Conservation (phyloP, 768 basidiomycete genomes). For the Kwoniella sp. region DNA sequence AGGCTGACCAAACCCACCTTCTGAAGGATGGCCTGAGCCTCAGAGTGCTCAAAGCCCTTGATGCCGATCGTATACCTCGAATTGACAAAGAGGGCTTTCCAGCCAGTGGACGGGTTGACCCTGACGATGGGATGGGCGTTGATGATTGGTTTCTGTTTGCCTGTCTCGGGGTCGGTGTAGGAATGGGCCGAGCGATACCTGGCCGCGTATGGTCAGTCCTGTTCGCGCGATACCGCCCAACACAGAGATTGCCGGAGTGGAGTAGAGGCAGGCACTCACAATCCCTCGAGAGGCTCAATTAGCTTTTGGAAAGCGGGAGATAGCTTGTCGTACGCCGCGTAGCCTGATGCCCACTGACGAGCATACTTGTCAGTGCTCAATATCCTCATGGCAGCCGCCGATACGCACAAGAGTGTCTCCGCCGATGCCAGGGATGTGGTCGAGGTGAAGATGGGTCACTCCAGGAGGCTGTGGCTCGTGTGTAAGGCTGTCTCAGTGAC, state of each 20-base stretch:
- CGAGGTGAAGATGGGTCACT: conserved; percentile 21
- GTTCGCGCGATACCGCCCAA: background rate
- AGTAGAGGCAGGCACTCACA: conserved; percentile 4
- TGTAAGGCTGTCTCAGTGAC: conserved; percentile 3
- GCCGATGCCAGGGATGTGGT: conserved; percentile 11
- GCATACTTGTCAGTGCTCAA: too few relatives aligned
- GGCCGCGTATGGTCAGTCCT: background rate
- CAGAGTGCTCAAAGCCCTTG: conserved; percentile 23
- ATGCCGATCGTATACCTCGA: conserved; percentile 31
- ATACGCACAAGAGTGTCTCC: conserved; percentile 2
- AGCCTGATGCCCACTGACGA: conserved; percentile 20
- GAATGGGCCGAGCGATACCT: conserved; percentile 27
- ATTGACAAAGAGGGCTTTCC: conserved; percentile 32
- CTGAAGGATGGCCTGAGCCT: conserved; percentile 23
- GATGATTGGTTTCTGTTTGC: conserved; percentile 10
- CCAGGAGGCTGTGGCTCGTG: conserved; percentile 16
- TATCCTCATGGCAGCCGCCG: too few relatives aligned
- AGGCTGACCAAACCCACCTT: conserved; percentile 4
- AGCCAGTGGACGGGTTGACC: conserved; percentile 25
- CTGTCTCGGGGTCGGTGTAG: conserved; percentile 25
- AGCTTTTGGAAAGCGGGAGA: conserved; percentile 29
- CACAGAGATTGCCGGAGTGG: too few relatives aligned
- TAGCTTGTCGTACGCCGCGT: conserved; percentile 32
- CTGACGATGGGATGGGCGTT: conserved; percentile 6
- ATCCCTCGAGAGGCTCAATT: conserved; percentile 26